Evolutionary conservation across 192 early-diverging fungal species (phyloP), one percentile per base, ranked within the genome.

Genomic region (Coemansia sp.): DNA sequence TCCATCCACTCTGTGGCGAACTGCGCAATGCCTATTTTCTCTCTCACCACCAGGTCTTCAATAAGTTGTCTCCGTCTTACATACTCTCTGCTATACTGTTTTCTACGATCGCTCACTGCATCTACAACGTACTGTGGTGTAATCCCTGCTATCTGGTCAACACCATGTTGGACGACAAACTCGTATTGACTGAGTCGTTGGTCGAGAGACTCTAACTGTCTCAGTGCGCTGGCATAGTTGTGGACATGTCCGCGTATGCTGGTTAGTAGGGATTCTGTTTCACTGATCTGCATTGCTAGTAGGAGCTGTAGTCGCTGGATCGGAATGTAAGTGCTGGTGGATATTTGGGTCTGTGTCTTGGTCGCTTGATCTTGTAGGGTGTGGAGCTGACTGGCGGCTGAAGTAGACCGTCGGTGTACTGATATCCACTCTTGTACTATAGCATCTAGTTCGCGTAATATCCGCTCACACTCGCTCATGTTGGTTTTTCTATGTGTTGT

Each of bases 381-480:
- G 42, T 33, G 38, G 16, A 73, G 43, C 13, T 59, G 59, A 36
- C 57, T 63, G 42, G 57, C 71, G n/a, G 57, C 36, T 10, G 55
- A 15, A 4, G 44, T 61, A 11, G 71, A 60, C 22, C 38, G 54
- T 11, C 24, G 29, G 38, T 73, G 65, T 3, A 63, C 36, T 10
- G 38, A 55, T 11, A 38, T 52, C 75, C 75, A 77, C 18, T 55
- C 59, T 18, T 77, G 69, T 6, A 71, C 24, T 2, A 68, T 15
- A 4, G 59, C 47, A 33, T 70, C 68, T 18, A 77, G 65, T 20
- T 67, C 66, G 60, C 69, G 68, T 16, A 77, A 27, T 7, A 62
- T 18, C 29, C 44, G 44, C 22, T 64, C 60, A 24, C 57, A 46
- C 16, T 61, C 67, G 42, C 42, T 46, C 57, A 46, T 61, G 18